Conservation (phyloP, 2,329 filamentous ascomycete genomes). For the Zasmidium cellare region DNA sequence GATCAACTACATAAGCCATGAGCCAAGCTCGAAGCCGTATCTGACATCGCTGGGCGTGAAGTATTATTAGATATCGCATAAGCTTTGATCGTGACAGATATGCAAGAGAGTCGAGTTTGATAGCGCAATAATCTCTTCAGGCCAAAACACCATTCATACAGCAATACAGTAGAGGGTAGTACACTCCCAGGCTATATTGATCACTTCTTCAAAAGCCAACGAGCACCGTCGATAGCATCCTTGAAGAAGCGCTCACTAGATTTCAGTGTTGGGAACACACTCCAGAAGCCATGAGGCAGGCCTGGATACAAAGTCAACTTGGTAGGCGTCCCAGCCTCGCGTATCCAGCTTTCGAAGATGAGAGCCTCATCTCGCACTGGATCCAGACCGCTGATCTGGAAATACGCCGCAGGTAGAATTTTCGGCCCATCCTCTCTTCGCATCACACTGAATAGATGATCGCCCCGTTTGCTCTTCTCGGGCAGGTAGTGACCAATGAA, state of each 20-base stretch:
- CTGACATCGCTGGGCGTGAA: constrained; percentile 21
- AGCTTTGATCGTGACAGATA: too few species aligned
- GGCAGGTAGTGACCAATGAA: constrained; percentile 10
- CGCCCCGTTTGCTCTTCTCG: constrained; percentile 9
- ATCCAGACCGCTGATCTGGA: constrained; percentile 54
- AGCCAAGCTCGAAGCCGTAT: constrained; percentile 2
- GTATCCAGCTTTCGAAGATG: constrained; percentile 51
- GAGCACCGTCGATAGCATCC: background rate
- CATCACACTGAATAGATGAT: constrained; percentile 21
- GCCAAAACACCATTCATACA: too few species aligned
- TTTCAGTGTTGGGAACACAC: background rate
- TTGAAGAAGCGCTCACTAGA: background rate
- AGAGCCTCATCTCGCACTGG: constrained; percentile 53
- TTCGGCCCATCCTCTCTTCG: background rate
- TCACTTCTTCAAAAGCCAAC: background rate
- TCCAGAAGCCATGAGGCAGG: background rate
- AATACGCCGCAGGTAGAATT: constrained; percentile 46
- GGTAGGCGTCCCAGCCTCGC: constrained; percentile 29
- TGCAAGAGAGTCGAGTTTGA: background rate
- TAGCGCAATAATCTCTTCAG: background rate
- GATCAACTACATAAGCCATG: constrained; percentile 3
- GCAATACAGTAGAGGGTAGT: too few species aligned
- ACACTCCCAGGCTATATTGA: too few species aligned
- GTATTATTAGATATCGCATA: too few species aligned
- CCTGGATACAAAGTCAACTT: constrained; percentile 6